These are phyloP conservation scores for Sphaerulina musiva DNA, from an alignment of 2,329 filamentous ascomycete genomes.

Conservation along the genomic window DNA sequence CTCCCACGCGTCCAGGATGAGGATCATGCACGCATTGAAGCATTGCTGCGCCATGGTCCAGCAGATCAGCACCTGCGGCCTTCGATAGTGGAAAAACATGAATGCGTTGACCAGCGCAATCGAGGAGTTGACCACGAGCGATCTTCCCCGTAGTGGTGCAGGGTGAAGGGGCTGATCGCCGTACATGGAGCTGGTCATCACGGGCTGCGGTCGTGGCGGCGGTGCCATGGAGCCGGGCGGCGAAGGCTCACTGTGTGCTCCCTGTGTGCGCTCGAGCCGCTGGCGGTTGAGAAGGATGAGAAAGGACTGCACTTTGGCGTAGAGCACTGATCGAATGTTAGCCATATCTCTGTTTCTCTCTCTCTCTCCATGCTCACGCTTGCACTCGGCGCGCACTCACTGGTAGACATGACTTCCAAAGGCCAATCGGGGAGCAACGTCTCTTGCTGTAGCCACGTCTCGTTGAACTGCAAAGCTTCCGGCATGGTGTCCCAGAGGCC, in stretches of 20 bases:
- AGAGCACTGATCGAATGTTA: constrained; percentile 33
- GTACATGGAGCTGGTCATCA: constrained; percentile 15
- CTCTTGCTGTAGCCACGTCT: constrained; percentile 38
- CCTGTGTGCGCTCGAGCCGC: constrained; percentile 33
- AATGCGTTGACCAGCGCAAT: constrained; percentile 41
- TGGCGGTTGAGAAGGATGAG: constrained; percentile 46
- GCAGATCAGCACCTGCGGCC: constrained; percentile 41
- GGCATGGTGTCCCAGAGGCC: constrained; percentile 44
- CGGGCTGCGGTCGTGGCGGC: constrained; percentile 13
- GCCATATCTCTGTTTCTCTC: background rate
- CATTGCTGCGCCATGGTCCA: constrained; percentile 47
- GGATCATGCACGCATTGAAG: constrained; percentile 47
- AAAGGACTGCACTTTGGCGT: constrained; percentile 45
- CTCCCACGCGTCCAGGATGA: constrained; percentile 44
- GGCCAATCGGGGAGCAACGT: constrained; percentile 43
- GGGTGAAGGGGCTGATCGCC: constrained; percentile 23
- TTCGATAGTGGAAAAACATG: constrained; percentile 41
- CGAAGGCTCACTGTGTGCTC: constrained; percentile 17
- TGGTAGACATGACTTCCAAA: constrained; percentile 41
- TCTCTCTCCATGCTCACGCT: background rate
- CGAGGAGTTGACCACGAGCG: constrained; percentile 40
- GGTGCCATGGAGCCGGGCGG: constrained; percentile 18
- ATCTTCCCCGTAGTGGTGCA: constrained; percentile 34
- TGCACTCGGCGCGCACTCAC: constrained; percentile 30
- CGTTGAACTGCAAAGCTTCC: constrained; percentile 42